phyloP scores from a whole-genome alignment of 2,329 filamentous ascomycete genomes.

The Ascochyta pisi region DNA sequence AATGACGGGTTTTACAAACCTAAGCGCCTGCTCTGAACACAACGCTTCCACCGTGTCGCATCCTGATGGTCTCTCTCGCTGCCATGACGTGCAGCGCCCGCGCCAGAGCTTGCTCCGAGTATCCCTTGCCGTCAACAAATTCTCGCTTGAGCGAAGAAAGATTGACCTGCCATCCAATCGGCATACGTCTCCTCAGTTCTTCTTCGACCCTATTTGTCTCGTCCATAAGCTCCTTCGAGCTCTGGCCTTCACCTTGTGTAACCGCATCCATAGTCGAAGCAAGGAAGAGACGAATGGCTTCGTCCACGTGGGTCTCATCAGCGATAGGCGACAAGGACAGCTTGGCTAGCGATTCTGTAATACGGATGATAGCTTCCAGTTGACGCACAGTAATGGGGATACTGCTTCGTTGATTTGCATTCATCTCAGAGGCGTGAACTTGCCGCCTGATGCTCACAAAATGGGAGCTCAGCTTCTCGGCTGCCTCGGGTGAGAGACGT shows the following conservation, averaged over 20 bases:
- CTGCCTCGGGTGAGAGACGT: conserved; percentile 85
- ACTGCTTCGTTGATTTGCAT: conserved; percentile 86
- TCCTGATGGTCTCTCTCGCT: conserved; percentile 83
- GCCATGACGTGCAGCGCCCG: conserved; percentile 86
- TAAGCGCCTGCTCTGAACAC: conserved; percentile 32
- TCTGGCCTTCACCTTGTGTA: conserved; percentile 79
- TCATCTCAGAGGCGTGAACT: conserved; percentile 88
- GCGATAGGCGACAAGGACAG: conserved; percentile 84
- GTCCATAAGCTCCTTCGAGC: conserved; percentile 87
- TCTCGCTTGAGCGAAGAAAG: conserved; percentile 84
- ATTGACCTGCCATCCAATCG: conserved; percentile 95
- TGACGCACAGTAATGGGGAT: conserved; percentile 98
- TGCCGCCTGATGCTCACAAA: conserved; percentile 96
- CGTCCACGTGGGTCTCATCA: conserved; percentile 90
- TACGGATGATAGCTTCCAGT: conserved; percentile 95
- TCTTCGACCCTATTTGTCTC: conserved; percentile 87
- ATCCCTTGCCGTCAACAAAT: conserved; percentile 90
- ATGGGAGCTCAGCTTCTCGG: conserved; percentile 94
- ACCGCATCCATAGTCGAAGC: conserved; percentile 98
- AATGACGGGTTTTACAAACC: neutral
- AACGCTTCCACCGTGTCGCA: conserved; percentile 66
- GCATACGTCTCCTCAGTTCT: conserved; percentile 83
- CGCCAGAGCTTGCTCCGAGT: conserved; percentile 84
- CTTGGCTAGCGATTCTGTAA: conserved; percentile 95
- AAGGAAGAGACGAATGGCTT: conserved; percentile 95